Conservation (phyloP, 176 grass and related monocot genomes). For the Oryza australiensis region DNA sequence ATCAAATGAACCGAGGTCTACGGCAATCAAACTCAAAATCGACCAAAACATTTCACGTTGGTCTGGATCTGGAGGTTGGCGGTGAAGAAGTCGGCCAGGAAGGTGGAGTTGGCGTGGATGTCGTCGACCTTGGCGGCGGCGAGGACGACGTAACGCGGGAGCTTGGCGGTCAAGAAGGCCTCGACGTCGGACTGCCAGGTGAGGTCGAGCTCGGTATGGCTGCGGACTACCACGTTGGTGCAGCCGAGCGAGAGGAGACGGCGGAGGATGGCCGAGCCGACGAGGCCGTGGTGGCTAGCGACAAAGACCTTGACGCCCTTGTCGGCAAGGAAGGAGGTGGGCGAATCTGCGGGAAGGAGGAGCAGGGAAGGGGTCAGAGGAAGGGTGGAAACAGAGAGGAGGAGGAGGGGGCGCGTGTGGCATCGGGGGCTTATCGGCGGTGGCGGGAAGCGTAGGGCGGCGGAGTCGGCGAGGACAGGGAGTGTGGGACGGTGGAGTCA, state of each 20-base stretch:
- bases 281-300: slow-evolving; percentile 66
- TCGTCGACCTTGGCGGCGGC: slow-evolving; percentile 88
- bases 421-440: slow-evolving; percentile 26
- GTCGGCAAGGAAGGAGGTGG: slow-evolving; percentile 58
- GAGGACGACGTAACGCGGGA: slow-evolving; percentile 63
- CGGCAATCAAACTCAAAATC: too few species aligned
- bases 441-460: too few species aligned
- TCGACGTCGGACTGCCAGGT: slow-evolving; percentile 64
- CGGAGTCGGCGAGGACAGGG: too few species aligned
- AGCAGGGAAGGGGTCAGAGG: not conserved
- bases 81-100: slow-evolving; percentile 69
- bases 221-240: slow-evolving; percentile 60
- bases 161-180: slow-evolving; percentile 67
- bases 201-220: slow-evolving; percentile 67
- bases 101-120: slow-evolving; percentile 82
- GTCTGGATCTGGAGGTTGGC: slow-evolving; percentile 92
- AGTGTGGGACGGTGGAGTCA: too few species aligned
- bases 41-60: too few species aligned
- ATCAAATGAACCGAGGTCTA: too few species aligned
- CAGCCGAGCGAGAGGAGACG: slow-evolving; percentile 54
- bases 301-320: slow-evolving; percentile 66
- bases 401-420: not conserved
- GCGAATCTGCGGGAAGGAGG: slow-evolving; percentile 39
- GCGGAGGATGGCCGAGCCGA: slow-evolving; percentile 63
- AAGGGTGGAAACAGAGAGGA: not conserved